Base-by-base conservation (phyloP, 345 rosid species). In the Physaria fendleri region DNA sequence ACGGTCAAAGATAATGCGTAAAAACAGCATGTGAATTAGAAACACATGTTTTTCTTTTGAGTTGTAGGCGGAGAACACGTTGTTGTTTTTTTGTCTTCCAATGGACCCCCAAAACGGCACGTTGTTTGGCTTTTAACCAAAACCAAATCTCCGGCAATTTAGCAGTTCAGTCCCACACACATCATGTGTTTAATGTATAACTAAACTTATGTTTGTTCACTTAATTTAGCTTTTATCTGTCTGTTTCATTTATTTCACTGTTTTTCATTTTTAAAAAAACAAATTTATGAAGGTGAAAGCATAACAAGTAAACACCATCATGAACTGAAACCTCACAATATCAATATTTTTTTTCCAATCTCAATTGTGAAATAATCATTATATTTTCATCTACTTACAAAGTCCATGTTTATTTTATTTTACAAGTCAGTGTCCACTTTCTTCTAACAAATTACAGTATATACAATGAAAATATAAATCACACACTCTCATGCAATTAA, bases 71-170 rank as follows among this genome's bases (percentile, higher is more conserved):
- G 56, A 37, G 42, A 69, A 69, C 73, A 61, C 62, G 68, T 43
- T 60, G 41, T 18, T 52, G 25, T 61, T 62, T 62, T 62, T 61
- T 45, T 35, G 20, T 53, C 23, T 7, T 48, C 20, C 3, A 5
- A 28, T 44, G 62, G 67, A 68, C 56, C 74, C 58, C 45, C 3
- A 55, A 69, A 62, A 55, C 64, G 59, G 64, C 64, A 69, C 46
- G 64, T 46, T 56, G 69, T 69, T 69, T 29, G 49, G 51, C 24
- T 54, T 69, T 69, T 23, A 8, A 46, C 38, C 53, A n/a, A 70
- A 43, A 48, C 53, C 8, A 62, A 39, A 62, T 38, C 25, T 52
- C 62, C 56, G 50, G 50, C 62, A 61, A 44, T 44, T 18, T 21
- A 7, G 56, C 62, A 35, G n/a, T 37, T 68, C 16, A 53, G 73